phyloP scores from a whole-genome alignment of 106 monocot genomes.

The Posidonia australis region DNA sequence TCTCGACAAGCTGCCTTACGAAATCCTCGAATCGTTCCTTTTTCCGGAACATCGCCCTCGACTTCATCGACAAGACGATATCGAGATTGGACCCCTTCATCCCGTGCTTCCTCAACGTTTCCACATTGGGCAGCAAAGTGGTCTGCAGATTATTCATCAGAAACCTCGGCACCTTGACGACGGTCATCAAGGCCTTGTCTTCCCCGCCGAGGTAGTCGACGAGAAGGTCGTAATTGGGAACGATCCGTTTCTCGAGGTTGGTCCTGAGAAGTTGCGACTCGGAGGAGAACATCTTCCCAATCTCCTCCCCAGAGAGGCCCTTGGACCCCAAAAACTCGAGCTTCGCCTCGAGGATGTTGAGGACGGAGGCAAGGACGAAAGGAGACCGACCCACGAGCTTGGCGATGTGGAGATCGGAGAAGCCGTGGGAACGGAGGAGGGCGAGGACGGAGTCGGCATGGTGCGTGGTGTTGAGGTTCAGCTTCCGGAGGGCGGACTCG shows the following conservation, averaged over 20 bases:
- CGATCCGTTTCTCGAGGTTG: neutral
- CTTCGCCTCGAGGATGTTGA: neutral
- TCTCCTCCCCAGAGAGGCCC: neutral
- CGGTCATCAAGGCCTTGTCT: neutral
- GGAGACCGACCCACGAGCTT: neutral
- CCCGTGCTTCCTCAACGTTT: neutral
- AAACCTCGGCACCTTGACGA: neutral
- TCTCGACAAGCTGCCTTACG: neutral
- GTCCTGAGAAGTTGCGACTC: neutral
- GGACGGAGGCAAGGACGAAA: neutral
- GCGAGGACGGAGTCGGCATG: neutral
- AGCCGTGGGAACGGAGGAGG: slow-evolving; percentile 1
- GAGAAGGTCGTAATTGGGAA: slow-evolving; percentile 2
- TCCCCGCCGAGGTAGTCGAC: neutral
- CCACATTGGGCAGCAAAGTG: slow-evolving; percentile 3
- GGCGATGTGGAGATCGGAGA: neutral
- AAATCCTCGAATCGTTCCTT: neutral
- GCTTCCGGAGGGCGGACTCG: too few species aligned
- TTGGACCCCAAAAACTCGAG: neutral
- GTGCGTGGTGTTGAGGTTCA: too few species aligned
- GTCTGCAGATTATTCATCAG: neutral
- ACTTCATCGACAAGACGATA: neutral
- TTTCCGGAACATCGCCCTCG: neutral
- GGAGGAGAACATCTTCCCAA: neutral
- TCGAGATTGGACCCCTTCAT: neutral